Percentiles rank a stretch among this genome's conserved stretches.
These are phyloP conservation scores for Mixia osmundae DNA, from an alignment of 1,284 basidiomycete genomes.

Conservation along the genomic window DNA sequence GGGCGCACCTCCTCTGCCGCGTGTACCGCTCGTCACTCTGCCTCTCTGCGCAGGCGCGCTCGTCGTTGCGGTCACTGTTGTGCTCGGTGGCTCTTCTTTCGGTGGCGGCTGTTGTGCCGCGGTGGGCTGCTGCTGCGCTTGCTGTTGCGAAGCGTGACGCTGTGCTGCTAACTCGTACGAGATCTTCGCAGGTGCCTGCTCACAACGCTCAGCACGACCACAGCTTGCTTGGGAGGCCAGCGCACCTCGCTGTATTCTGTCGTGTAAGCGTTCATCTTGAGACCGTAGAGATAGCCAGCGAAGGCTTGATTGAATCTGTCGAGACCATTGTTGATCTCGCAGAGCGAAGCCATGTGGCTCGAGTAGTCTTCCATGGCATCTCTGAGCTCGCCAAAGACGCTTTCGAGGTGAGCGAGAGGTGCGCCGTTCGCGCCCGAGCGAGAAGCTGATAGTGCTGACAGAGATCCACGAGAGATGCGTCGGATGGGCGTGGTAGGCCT, in stretches of 20 bases:
- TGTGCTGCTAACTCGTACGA: constrained; percentile 9
- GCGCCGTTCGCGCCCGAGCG: constrained; percentile 5
- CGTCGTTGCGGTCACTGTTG: not conserved
- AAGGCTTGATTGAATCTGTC: constrained; percentile 23
- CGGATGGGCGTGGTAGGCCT: constrained; percentile 6
- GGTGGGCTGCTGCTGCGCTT: not conserved
- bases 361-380: constrained; percentile 20
- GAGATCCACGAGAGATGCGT: constrained; percentile 8
- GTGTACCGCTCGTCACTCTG: not conserved
- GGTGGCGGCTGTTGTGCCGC: not conserved
- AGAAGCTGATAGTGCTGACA: constrained; percentile 4
- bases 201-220: not conserved
- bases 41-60: constrained; percentile 1
- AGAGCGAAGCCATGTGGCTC: constrained; percentile 19
- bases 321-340: constrained; percentile 18
- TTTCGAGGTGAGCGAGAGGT: constrained; percentile 20
- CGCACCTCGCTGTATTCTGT: constrained; percentile 22
- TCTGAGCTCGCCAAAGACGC: constrained; percentile 20
- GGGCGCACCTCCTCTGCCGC: constrained; percentile 5
- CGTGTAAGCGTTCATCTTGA: constrained; percentile 24
- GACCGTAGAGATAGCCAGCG: constrained; percentile 21
- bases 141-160: not conserved
- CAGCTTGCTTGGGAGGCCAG: not conserved
- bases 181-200: constrained; percentile 11
- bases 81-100: not conserved